Evolutionary conservation across 352 stramenopile species (phyloP), one percentile per base, ranked within the genome.

Genomic region (Thalassiosira pacifica): DNA sequence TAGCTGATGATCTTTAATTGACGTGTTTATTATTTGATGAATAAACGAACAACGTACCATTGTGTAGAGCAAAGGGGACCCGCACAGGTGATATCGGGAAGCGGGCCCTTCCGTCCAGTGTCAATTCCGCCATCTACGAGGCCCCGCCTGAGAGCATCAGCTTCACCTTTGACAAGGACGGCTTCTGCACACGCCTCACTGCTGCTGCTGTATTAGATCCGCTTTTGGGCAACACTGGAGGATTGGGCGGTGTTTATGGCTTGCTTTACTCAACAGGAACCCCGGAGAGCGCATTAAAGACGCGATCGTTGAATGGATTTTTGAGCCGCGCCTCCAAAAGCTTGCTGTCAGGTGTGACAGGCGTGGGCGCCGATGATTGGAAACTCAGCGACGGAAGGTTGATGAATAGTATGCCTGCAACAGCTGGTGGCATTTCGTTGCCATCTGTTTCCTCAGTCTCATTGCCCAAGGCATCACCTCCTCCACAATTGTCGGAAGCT

Each of bases 161-260:
- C 24, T 90, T 93, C 31, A 88, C 84, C 8, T 93, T 93, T 81
- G 89, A 93, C 53, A 79, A 91, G 57, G 85, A 93, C 69, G 84
- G 89, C n/a, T 91, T 89, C 74, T 93, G 89, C 72, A 87, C 66
- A 6, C 57, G 87, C 2, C 79, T 93, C 2, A 93, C 87, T 13
- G 77, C 76, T 60, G 73, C 45, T 4, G 78, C 75, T 16, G 80
- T 91, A 16, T 72, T 93, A 26, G 89, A 92, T 82, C 81, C 87
- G n/a, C 70, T 85, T 19, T 27, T 89, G 66, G 85, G 82, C 10
- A 92, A 94, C 70, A 90, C 74, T 34, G 85, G 85, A 42, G 78
- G 79, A 34, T 67, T 91, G 9, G 81, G 73, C 13, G 88, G 90
- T 19, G 66, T 82, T 0, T 87, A 91, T 74, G 88, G 85, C 32